Evolutionary conservation across 2,329 filamentous ascomycete genomes (phyloP), one percentile per base, ranked within the genome.

Genomic region (Beauveria bassiana): DNA sequence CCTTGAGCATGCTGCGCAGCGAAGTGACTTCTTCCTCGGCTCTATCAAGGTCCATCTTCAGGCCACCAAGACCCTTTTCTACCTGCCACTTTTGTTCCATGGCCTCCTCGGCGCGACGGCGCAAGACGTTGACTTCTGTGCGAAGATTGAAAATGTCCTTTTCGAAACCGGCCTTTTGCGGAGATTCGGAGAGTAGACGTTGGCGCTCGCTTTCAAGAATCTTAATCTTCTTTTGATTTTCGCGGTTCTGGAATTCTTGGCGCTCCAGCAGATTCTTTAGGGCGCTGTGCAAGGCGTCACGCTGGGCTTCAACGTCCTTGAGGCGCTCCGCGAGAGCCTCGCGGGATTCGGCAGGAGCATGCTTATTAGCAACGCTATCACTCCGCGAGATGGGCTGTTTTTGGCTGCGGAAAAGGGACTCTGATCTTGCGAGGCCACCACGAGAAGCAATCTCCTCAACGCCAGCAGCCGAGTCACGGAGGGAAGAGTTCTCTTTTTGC

Each of bases 11-110:
- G 38, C 79, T 83, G 49, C 91, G 86, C 46, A 99, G 81, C n/a
- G 90, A 90, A 46, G 85, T 80, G 34, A 96, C 96, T 76, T 99
- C 95, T 72, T 95, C 90, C 73, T 97, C 91, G 28, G 95, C 93
- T 64, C 93, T 90, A 74, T 98, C 95, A 47, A 99, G 84, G 70
- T 98, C 93, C 89, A 96, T 97, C 77, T 96, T 96, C 61, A 98
- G 78, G 61, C 93, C 91, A 58, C 86, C 83, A 2, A 98, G 79
- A 20, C 91, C 91, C 75, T 96, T 96, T 75, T 97, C 93, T 64
- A 93, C 93, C 71, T 96, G 89, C 88, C 91, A 98, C 75, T 98
- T 98, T 70, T 96, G 90, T 70, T 96, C 91, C 16, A 98, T 82
- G 18, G 93, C 93, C 65, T 98, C 93, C 68, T 99, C 93, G 34